Evolutionary conservation across 192 early-diverging fungal species (phyloP), one percentile per base, ranked within the genome.

Genomic region (Coemansia furcata): DNA sequence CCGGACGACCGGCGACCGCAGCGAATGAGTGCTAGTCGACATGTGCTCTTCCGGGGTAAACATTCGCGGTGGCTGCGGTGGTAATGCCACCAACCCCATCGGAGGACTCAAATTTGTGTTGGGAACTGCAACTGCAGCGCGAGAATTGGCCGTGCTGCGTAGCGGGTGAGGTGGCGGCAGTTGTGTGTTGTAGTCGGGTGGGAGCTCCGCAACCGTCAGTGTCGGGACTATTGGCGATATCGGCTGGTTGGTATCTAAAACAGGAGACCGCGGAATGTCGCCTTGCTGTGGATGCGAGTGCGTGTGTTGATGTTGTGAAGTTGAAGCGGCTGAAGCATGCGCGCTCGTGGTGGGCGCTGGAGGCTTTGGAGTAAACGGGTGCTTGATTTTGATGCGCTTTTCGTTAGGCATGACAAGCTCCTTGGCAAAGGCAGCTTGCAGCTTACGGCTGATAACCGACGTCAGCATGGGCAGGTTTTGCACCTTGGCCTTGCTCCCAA

Each of bases 401-500:
- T 71, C 72, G 66, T 77, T 80, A 3, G 84, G 80, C 72, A 70
- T 61, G 14, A 85, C 79, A 21, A 84, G 67, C 55, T 78, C 72
- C 64, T 72, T 73, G 74, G 61, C 67, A 73, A 79, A 73, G 14
- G 83, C 65, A 42, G 87, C 62, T 77, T 82, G 60, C 82, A 87
- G 72, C 89, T 89, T 71, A 73, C 89, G 33, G 86, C 85, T 89
- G 47, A 99, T 92, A 9, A 99, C 74, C 55, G 91, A 87, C 0
- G 95, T 93, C 17, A 99, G 83, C 78, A 96, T 97, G 11, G 96
- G 96, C 59, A 98, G 85, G 69, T 96, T 93, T 78, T 98, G 96
- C 17, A 99, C 90, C 75, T 99, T 99, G 30, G 98, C 95, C 67
- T 93, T 88, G 73, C 95, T 94, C 0, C 98, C 98, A 39, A 99